These are phyloP conservation scores for Oryza officinalis DNA, from an alignment of 176 grass and related monocot species.

Conservation along the genomic window DNA sequence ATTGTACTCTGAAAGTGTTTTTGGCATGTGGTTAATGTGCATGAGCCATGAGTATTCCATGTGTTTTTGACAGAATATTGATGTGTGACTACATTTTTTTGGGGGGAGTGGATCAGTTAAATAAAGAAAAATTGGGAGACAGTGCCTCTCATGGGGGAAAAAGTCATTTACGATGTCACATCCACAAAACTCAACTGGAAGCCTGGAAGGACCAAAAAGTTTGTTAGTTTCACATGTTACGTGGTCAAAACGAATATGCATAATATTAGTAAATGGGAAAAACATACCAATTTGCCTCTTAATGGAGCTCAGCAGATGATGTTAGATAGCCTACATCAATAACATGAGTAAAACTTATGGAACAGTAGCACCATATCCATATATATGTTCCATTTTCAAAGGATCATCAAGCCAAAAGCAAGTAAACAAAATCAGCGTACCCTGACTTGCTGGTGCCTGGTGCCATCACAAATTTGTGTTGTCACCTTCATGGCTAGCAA, in stretches of 20 bases:
- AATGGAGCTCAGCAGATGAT: neutral
- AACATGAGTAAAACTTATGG: neutral
- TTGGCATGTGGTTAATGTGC: neutral
- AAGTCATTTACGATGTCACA: neutral
- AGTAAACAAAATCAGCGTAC: constrained; percentile 20
- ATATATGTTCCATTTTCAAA: constrained; percentile 6
- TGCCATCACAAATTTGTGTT: neutral
- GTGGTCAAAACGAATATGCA: neutral
- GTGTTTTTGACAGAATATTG: neutral
- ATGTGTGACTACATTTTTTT: neutral
- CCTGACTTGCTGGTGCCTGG: neutral
- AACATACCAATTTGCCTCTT: neutral
- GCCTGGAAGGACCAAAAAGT: neutral
- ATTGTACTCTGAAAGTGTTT: neutral
- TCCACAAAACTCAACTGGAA: neutral
- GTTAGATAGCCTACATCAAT: neutral
- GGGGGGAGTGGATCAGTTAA: neutral
- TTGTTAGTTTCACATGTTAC: neutral
- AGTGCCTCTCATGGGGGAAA: neutral
- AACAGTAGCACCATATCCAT: neutral
- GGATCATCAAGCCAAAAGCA: neutral
- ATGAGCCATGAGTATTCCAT: neutral
- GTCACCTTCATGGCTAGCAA: neutral
- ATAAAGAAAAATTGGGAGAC: neutral
- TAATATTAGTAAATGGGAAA: neutral